A percentile compares a stretch with the other conserved stretches of the same genome.
phyloP scores from a whole-genome alignment of 2,329 filamentous ascomycete genomes.

The Penicillium frequentans region DNA sequence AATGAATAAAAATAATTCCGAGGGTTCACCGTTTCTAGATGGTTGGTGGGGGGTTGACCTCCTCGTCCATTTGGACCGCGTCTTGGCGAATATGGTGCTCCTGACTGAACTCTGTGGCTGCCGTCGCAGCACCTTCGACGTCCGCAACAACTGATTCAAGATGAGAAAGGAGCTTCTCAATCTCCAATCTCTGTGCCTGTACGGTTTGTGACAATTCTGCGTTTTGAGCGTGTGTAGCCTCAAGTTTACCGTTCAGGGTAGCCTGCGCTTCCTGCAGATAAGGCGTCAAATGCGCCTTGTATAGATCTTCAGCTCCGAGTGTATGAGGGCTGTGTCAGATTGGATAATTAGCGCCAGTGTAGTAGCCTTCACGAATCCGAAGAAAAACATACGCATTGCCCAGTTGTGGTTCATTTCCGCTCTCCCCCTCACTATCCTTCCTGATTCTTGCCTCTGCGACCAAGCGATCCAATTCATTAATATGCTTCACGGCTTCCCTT shows the following conservation, averaged over 20 bases:
- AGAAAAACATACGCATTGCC: slow-evolving; percentile 47
- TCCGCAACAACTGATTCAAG: slow-evolving; percentile 59
- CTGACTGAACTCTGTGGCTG: slow-evolving; percentile 40
- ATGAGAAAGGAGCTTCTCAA: slow-evolving; percentile 54
- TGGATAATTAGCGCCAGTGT: slow-evolving; percentile 2
- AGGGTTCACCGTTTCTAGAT: slow-evolving; percentile 16
- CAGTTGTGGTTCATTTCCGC: slow-evolving; percentile 37
- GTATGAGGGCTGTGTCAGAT: slow-evolving; percentile 54
- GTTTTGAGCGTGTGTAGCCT: slow-evolving; percentile 54
- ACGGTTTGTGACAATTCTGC: slow-evolving; percentile 53
- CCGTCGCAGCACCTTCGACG: slow-evolving; percentile 52
- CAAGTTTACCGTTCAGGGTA: slow-evolving; percentile 52
- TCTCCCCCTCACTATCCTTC: slow-evolving; percentile 40
- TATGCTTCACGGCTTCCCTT: slow-evolving; percentile 55
- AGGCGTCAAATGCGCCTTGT: slow-evolving; percentile 59
- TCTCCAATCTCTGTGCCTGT: slow-evolving; percentile 56
- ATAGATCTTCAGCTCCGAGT: slow-evolving; percentile 56
- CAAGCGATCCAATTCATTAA: slow-evolving; percentile 62
- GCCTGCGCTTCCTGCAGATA: slow-evolving; percentile 53
- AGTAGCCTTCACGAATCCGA: not conserved
- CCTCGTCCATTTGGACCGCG: slow-evolving; percentile 45
- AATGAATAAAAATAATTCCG: not conserved
- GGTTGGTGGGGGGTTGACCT: slow-evolving; percentile 33
- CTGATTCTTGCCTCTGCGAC: slow-evolving; percentile 59
- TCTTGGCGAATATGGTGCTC: slow-evolving; percentile 43